These are phyloP conservation scores for Alternaria longipes DNA, from an alignment of 2,329 filamentous ascomycete species.

Conservation along the genomic window DNA sequence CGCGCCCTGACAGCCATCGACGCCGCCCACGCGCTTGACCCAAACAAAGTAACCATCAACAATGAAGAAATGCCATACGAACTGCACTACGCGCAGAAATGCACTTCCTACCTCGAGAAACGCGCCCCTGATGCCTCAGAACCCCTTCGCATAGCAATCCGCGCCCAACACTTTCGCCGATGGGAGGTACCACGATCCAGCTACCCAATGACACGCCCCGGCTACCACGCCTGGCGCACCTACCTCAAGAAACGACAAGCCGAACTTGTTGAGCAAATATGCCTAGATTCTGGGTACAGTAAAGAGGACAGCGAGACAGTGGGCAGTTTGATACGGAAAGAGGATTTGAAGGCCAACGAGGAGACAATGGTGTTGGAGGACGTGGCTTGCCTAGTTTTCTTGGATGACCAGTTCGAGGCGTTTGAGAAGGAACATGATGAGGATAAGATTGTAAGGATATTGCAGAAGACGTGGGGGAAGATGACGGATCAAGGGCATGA, in stretches of 20 bases:
- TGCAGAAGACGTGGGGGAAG: constrained; percentile 55
- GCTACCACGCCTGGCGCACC: constrained; percentile 83
- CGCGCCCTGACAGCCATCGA: constrained; percentile 74
- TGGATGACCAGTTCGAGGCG: constrained; percentile 85
- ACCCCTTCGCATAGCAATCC: constrained; percentile 76
- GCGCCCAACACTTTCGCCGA: constrained; percentile 84
- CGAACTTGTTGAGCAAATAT: constrained; percentile 65
- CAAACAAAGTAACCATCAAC: constrained; percentile 62
- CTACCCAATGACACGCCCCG: constrained; percentile 77
- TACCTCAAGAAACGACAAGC: constrained; percentile 77
- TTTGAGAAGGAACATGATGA: constrained; percentile 80
- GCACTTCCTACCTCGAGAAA: constrained; percentile 75
- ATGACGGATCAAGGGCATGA: constrained; percentile 49
- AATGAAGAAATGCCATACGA: constrained; percentile 71
- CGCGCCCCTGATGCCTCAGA: constrained; percentile 71
- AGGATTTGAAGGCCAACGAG: constrained; percentile 70
- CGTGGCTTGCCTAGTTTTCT: constrained; percentile 84
- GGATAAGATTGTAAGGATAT: constrained; percentile 72
- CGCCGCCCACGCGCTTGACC: constrained; percentile 74
- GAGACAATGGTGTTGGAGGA: constrained; percentile 84
- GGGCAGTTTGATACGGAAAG: constrained; percentile 79
- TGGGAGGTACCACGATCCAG: constrained; percentile 81
- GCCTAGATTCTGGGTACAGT: constrained; percentile 60
- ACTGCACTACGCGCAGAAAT: constrained; percentile 81
- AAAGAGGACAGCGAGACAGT: constrained; percentile 68